phyloP scores from a whole-genome alignment of 805 yeast genomes.

The Schwanniomyces polymorphus region DNA sequence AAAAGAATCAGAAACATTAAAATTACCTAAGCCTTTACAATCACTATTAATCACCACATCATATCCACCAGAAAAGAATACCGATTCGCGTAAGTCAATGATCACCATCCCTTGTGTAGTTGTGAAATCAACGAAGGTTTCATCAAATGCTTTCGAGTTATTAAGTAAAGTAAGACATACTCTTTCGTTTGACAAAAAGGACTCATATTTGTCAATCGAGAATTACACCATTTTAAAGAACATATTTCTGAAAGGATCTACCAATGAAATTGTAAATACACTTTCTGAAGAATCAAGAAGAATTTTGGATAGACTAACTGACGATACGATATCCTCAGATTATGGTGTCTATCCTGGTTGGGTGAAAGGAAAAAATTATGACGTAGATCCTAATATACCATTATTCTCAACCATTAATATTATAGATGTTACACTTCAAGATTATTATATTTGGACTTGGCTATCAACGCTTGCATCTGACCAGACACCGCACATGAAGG shows the following conservation, averaged over 20 bases:
- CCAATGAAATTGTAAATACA: conserved; percentile 55
- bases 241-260: conserved; percentile 58
- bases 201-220: conserved; percentile 70
- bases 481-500: conserved; percentile 62
- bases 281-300: conserved; percentile 75
- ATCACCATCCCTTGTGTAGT: conserved; percentile 63
- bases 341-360: conserved; percentile 42
- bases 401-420: conserved; percentile 40
- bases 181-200: conserved; percentile 67
- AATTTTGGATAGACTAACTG: conserved; percentile 41
- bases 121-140: conserved; percentile 51
- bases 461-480: conserved; percentile 73
- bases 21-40: conserved; percentile 67
- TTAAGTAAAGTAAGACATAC: conserved; percentile 49
- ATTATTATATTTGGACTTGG: conserved; percentile 93
- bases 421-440: conserved; percentile 71
- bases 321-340: conserved; percentile 35
- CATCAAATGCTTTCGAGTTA: conserved; percentile 56
- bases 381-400: conserved; percentile 30
- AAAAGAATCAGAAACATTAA: conserved; percentile 54
- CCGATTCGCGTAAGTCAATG: conserved; percentile 34
- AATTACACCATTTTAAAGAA: conserved; percentile 75
- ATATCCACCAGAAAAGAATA: conserved; percentile 67
- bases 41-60: conserved; percentile 60
- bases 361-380: conserved; percentile 14